Conservation (phyloP, 75 land plant genomes). For the Cunninghamia lanceolata region DNA sequence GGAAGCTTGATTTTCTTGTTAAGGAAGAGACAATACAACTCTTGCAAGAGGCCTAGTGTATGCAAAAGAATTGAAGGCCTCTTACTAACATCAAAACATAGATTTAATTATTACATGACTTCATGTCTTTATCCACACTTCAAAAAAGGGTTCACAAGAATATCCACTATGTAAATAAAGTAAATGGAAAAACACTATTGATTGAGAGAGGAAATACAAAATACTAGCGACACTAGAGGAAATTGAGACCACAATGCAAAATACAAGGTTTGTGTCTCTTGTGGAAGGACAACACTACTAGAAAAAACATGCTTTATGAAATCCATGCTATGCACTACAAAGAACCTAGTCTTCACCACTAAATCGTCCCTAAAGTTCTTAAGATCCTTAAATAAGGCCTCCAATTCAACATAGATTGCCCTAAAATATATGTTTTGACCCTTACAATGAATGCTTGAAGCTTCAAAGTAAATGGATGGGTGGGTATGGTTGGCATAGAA, state of each 20-base stretch:
- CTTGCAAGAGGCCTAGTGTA: too few relatives aligned
- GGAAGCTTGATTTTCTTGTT: too few relatives aligned
- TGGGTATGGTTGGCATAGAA: constrained; percentile 25
- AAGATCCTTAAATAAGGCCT: constrained; percentile 40
- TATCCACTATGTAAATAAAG: too few relatives aligned
- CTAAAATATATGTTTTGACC: constrained; percentile 45
- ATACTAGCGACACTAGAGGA: constrained; percentile 69
- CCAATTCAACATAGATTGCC: constrained; percentile 49
- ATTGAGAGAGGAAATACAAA: constrained; percentile 68
- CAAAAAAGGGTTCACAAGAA: too few relatives aligned
- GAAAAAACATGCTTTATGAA: constrained; percentile 46
- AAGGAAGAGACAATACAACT: too few relatives aligned
- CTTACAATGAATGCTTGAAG: constrained; percentile 32
- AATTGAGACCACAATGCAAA: constrained; percentile 45
- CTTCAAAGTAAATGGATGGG: too few relatives aligned
- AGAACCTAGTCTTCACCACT: constrained; percentile 52
- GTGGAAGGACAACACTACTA: constrained; percentile 51
- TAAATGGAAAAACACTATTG: constrained; percentile 69
- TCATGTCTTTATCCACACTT: too few relatives aligned
- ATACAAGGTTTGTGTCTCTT: constrained; percentile 44
- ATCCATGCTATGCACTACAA: constrained; percentile 50
- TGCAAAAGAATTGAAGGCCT: too few relatives aligned
- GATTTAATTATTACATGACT: too few relatives aligned
- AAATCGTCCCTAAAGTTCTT: constrained; percentile 47
- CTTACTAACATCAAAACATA: too few relatives aligned